A percentile compares a stretch with the other conserved stretches of the same genome.
These are phyloP conservation scores for Ilyonectria destructans DNA, from an alignment of 2,329 filamentous ascomycete species.

Conservation along the genomic window DNA sequence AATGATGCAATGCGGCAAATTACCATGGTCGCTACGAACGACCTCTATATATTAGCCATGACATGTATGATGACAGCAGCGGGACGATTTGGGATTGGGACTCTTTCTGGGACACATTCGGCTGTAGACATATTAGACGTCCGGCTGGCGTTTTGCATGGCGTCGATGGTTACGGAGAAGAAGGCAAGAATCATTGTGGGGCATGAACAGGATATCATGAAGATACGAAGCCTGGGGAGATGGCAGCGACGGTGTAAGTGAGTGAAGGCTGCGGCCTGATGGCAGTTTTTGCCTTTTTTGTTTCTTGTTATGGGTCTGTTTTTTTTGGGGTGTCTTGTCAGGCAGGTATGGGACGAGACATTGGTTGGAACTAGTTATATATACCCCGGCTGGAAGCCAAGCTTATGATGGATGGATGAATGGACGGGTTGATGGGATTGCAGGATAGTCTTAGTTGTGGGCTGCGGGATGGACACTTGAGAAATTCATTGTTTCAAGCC, in stretches of 20 bases:
- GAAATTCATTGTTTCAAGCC: conserved; percentile 15
- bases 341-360: conserved; percentile 39
- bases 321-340: conserved; percentile 33
- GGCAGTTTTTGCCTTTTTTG: conserved; percentile 25
- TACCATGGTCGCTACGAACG: conserved; percentile 24
- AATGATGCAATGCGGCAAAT: conserved; percentile 9
- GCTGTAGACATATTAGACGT: conserved; percentile 37
- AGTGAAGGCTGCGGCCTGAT: conserved; percentile 13
- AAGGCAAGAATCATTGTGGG: conserved; percentile 17
- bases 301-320: conserved; percentile 27
- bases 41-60: conserved; percentile 34
- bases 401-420: conserved; percentile 47
- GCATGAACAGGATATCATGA: conserved; percentile 16
- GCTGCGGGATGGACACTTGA: conserved; percentile 3
- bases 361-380: conserved; percentile 43
- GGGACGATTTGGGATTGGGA: conserved; percentile 24
- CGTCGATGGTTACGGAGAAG: conserved; percentile 16
- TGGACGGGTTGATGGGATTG: conserved; percentile 7
- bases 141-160: conserved; percentile 37
- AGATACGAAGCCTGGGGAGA: conserved; percentile 21
- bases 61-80: conserved; percentile 41
- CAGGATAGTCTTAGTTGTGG: neutral
- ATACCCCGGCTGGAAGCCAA: conserved; percentile 52
- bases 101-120: conserved; percentile 23
- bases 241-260: conserved; percentile 2